Conservation (phyloP, 805 yeast genomes). For the Yarrowia keelungensis region DNA sequence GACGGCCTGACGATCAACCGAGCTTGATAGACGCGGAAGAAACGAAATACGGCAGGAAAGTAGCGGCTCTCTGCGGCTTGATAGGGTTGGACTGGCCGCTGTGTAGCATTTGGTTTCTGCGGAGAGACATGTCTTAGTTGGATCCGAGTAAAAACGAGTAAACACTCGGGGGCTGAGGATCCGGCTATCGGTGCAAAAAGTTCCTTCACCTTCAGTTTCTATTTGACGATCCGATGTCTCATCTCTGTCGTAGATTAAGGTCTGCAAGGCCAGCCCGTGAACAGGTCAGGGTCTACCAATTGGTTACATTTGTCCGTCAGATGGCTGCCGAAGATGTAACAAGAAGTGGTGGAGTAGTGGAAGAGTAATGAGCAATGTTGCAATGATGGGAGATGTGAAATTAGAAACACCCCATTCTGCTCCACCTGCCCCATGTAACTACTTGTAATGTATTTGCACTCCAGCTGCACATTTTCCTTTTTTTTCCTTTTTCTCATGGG, state of each 20-base stretch:
- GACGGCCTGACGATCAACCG: conserved; percentile 11
- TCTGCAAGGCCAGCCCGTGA: background rate
- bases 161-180: no score
- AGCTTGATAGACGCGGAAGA: conserved; percentile 10
- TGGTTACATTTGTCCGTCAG: conserved; percentile 5
- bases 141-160: no score
- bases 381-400: no score
- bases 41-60: conserved; percentile 5
- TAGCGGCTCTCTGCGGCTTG: background rate
- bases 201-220: no score
- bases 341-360: no score
- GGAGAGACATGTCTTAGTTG: no score
- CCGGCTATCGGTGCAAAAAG: no score
- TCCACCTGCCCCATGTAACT: no score
- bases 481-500: background rate
- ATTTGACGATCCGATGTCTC: background rate
- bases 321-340: background rate
- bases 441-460: no score
- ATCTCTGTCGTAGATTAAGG: background rate
- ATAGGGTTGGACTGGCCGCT: conserved; percentile 2
- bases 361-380: background rate
- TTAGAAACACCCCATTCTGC: no score
- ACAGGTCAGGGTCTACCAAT: background rate
- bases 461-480: background rate
- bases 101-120: no score